These are phyloP conservation scores for Irpex sp. DNA, from an alignment of 1,284 basidiomycete genomes.

Conservation along the genomic window DNA sequence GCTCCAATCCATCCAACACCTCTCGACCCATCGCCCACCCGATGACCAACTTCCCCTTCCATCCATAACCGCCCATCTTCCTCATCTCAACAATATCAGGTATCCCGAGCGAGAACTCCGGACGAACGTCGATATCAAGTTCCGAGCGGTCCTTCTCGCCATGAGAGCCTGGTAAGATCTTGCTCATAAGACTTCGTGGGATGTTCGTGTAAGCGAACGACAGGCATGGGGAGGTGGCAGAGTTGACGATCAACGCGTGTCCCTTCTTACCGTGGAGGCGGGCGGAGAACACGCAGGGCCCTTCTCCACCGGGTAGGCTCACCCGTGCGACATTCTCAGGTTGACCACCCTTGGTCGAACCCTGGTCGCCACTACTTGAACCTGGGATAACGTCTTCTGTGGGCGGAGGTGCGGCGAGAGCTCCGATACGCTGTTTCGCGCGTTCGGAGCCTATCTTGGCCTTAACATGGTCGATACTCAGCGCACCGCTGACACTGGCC, in stretches of 20 bases:
- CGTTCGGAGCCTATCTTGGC: conserved; percentile 24
- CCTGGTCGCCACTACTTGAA: neutral
- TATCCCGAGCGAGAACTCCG: conserved; percentile 23
- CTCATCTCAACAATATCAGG: conserved; percentile 22
- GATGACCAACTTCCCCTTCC: conserved; percentile 55
- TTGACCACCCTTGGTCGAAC: neutral
- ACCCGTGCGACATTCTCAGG: conserved; percentile 11
- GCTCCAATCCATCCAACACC: conserved; percentile 52
- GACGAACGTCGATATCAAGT: conserved; percentile 17
- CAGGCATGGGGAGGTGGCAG: conserved; percentile 26
- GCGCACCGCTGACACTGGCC: conserved; percentile 20
- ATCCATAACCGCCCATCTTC: conserved; percentile 29
- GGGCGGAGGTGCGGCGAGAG: conserved; percentile 16
- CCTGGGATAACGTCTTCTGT: neutral
- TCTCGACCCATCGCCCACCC: conserved; percentile 53
- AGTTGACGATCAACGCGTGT: conserved; percentile 22
- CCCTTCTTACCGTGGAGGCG: conserved; percentile 25
- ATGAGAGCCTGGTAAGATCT: neutral
- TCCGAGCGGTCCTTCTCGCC: conserved; percentile 10
- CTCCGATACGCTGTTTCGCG: conserved; percentile 25
- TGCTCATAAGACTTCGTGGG: neutral
- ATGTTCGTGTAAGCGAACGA: conserved; percentile 20
- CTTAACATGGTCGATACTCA: conserved; percentile 25
- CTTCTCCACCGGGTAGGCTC: conserved; percentile 20
- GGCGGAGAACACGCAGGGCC: conserved; percentile 25